These are phyloP conservation scores for Diatrype stigma DNA, from an alignment of 2,329 filamentous ascomycete genomes.

Conservation along the genomic window DNA sequence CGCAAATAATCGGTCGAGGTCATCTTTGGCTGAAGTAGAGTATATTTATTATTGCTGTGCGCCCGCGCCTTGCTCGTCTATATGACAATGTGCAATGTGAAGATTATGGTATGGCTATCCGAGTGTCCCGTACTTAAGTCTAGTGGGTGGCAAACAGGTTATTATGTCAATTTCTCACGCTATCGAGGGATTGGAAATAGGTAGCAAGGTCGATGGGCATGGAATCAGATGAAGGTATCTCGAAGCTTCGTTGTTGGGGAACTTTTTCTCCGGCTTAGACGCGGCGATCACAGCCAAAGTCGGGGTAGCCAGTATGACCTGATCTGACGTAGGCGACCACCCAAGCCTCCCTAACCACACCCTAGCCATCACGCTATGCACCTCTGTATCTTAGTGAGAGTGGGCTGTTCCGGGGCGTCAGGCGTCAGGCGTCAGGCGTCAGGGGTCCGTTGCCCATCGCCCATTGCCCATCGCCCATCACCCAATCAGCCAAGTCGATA, in stretches of 20 bases:
- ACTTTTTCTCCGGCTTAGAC: not conserved
- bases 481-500: too few relatives aligned
- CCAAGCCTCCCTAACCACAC: not conserved
- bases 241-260: not conserved
- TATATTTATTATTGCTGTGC: not conserved
- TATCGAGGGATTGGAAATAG: not conserved
- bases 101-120: too few relatives aligned
- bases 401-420: too few relatives aligned
- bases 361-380: not conserved
- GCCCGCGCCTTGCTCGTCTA: too few relatives aligned
- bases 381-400: not conserved
- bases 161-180: too few relatives aligned
- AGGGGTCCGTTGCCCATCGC: too few relatives aligned
- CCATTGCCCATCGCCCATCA: too few relatives aligned
- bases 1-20: slow-evolving; percentile 52
- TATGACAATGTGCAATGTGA: too few relatives aligned
- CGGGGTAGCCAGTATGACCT: not conserved
- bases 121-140: too few relatives aligned
- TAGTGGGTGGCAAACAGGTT: too few relatives aligned
- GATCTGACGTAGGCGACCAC: not conserved
- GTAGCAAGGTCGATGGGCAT: not conserved
- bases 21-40: slow-evolving; percentile 32
- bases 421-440: too few relatives aligned
- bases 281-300: not conserved
- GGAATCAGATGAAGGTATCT: not conserved